Conservation (phyloP, 1,284 basidiomycete genomes). For the Sporisorium reilianum region DNA sequence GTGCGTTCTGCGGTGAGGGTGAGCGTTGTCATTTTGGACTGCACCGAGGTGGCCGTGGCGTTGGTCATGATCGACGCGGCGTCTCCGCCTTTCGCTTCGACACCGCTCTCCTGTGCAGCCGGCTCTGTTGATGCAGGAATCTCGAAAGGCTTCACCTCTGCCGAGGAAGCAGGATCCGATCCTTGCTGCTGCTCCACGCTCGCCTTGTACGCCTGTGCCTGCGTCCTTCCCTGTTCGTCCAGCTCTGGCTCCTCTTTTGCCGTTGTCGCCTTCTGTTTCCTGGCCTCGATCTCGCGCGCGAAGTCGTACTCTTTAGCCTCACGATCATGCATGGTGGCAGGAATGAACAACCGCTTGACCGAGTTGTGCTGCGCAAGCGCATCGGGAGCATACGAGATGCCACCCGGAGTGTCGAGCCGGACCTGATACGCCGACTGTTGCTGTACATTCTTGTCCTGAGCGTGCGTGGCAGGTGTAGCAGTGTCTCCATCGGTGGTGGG, state of each 20-base stretch:
- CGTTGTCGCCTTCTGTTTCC: not conserved
- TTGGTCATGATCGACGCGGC: constrained; percentile 37
- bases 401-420: constrained; percentile 63
- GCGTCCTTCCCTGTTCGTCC: constrained; percentile 27
- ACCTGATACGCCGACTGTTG: constrained; percentile 48
- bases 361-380: constrained; percentile 57
- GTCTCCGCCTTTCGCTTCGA: constrained; percentile 6
- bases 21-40: constrained; percentile 44
- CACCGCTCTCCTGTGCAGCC: not conserved
- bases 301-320: constrained; percentile 48
- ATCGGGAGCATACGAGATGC: constrained; percentile 65
- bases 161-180: not conserved
- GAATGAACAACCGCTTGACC: constrained; percentile 61
- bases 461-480: constrained; percentile 11
- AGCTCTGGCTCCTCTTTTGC: constrained; percentile 2
- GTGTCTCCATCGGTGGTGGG: constrained; percentile 35
- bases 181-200: constrained; percentile 18
- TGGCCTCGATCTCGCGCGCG: constrained; percentile 44
- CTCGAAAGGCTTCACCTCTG: constrained; percentile 17
- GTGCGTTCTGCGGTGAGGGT: constrained; percentile 26
- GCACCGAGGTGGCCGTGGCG: constrained; percentile 25
- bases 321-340: constrained; percentile 36
- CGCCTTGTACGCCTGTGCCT: constrained; percentile 47
- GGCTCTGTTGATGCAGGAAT: constrained; percentile 5
- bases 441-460: constrained; percentile 17